phyloP scores from a whole-genome alignment of 257 asterid species.

The Solanum piurae region DNA sequence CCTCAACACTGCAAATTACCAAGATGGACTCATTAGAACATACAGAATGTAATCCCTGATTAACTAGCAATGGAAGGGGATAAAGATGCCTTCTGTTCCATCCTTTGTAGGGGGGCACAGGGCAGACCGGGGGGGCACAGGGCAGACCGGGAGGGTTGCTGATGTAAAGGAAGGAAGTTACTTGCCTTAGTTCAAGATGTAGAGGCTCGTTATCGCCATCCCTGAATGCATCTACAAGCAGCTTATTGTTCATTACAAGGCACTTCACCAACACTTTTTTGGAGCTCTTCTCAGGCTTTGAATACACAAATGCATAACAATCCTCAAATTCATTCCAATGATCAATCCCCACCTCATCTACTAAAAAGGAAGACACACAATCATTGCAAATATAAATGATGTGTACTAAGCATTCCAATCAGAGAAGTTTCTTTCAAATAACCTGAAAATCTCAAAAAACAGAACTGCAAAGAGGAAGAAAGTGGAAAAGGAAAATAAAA shows the following conservation, averaged over 20 bases:
- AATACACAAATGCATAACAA: conserved; percentile 55
- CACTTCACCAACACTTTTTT: conserved; percentile 61
- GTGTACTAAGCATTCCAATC: background rate
- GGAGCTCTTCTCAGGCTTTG: conserved; percentile 46
- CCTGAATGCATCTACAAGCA: conserved; percentile 55
- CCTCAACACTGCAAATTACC: conserved; percentile 30
- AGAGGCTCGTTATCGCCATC: conserved; percentile 49
- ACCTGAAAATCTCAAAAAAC: background rate
- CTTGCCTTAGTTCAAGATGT: conserved; percentile 57
- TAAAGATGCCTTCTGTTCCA: background rate
- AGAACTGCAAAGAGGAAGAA: background rate
- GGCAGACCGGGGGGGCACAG: background rate
- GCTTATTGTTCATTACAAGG: conserved; percentile 52
- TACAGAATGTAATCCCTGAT: background rate
- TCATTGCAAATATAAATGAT: background rate
- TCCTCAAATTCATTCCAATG: conserved; percentile 62
- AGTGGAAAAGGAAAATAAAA: background rate
- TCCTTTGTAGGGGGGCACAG: background rate
- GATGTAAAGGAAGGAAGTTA: background rate
- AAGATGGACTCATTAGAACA: background rate
- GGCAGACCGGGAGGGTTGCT: background rate
- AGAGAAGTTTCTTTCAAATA: background rate
- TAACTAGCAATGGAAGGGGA: background rate
- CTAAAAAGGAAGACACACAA: background rate
- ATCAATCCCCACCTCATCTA: conserved; percentile 72